A percentile compares a stretch with the other conserved stretches of the same genome.
phyloP scores from a whole-genome alignment of 176 grass and related monocot genomes.

The Melocanna baccifera region DNA sequence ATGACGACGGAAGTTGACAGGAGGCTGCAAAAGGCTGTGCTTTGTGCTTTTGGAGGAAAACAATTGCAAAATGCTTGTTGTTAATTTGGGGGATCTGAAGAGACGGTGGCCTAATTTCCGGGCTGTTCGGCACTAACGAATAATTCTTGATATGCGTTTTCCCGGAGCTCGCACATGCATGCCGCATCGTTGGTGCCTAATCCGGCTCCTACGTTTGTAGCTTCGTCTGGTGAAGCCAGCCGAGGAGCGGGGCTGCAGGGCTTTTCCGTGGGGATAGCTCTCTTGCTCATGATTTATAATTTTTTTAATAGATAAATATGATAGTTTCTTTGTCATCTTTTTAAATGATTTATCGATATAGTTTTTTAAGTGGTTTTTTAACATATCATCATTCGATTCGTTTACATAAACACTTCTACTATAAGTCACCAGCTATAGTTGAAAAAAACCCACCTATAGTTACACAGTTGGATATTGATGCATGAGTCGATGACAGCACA shows the following conservation, averaged over 20 bases:
- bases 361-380: no score
- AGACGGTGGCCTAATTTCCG: background rate
- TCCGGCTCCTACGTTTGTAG: background rate
- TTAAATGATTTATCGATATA: rapidly evolving
- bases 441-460: no score
- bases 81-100: background rate
- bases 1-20: background rate
- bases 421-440: no score
- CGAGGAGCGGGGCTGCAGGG: background rate
- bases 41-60: background rate
- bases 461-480: background rate
- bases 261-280: background rate
- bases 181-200: conserved; percentile 6
- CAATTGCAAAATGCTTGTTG: background rate
- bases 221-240: background rate
- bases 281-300: no score
- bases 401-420: no score
- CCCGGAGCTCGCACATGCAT: conserved; percentile 1
- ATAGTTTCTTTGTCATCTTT: no score
- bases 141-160: background rate
- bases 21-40: background rate
- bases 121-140: background rate
- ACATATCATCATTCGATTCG: no score
- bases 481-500: background rate
- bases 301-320: no score